phyloP scores from a whole-genome alignment of 2,329 filamentous ascomycete species.

The Xylaria polymorpha region DNA sequence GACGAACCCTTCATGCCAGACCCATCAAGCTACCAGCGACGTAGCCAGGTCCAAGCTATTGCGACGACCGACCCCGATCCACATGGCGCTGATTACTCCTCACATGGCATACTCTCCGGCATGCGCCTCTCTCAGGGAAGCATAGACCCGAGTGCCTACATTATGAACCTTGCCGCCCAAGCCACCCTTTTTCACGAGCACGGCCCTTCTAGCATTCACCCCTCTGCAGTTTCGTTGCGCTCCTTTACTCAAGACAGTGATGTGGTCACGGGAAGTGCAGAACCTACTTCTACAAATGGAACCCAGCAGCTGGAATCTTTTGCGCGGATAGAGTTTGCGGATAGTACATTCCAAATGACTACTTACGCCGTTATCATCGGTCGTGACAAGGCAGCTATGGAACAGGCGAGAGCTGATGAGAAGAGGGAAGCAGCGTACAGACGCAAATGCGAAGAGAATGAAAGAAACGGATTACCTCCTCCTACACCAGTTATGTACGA shows the following conservation, averaged over 20 bases:
- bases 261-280: conserved; percentile 47
- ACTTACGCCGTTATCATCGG: conserved; percentile 79
- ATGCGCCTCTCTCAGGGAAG: conserved; percentile 46
- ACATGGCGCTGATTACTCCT: conserved; percentile 40
- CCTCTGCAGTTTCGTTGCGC: conserved; percentile 51
- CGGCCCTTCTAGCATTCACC: conserved; percentile 48
- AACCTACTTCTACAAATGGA: conserved; percentile 51
- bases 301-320: conserved; percentile 65
- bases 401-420: conserved; percentile 65
- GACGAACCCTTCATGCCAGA: conserved; percentile 36
- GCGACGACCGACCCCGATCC: conserved; percentile 51
- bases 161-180: conserved; percentile 48
- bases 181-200: conserved; percentile 44
- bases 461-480: conserved; percentile 61
- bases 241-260: conserved; percentile 50
- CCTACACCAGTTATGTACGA: conserved; percentile 63
- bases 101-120: conserved; percentile 40
- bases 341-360: conserved; percentile 83
- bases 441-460: conserved; percentile 60
- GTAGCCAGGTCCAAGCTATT: conserved; percentile 47
- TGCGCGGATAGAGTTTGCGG: conserved; percentile 74
- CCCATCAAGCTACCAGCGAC: conserved; percentile 29
- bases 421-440: conserved; percentile 60
- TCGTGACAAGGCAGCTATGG: conserved; percentile 72
- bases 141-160: conserved; percentile 49